phyloP scores from a whole-genome alignment of 2,329 filamentous ascomycete genomes.

The Amesomyces nigricolor region DNA sequence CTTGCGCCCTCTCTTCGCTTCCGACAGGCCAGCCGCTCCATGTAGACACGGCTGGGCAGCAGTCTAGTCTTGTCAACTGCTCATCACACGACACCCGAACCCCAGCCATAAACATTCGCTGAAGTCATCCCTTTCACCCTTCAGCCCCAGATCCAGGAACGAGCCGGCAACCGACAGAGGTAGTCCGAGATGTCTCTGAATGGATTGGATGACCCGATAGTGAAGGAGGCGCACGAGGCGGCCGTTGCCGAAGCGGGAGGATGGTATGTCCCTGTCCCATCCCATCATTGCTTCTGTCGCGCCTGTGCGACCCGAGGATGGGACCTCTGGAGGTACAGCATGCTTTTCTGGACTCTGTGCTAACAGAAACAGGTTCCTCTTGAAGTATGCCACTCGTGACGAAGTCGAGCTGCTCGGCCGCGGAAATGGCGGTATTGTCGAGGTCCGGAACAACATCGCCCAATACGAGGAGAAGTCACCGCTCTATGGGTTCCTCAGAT shows the following conservation, averaged over 20 bases:
- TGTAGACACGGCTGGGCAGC: constrained; percentile 16
- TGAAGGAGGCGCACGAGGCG: constrained; percentile 79
- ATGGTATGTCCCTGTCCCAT: constrained; percentile 62
- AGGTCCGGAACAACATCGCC: constrained; percentile 72
- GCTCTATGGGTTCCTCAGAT: constrained; percentile 85
- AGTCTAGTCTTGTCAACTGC: constrained; percentile 13
- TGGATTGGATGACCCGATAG: constrained; percentile 75
- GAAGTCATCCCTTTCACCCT: constrained; percentile 14
- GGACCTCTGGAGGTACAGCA: not conserved
- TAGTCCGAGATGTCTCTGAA: constrained; percentile 76
- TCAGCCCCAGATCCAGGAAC: constrained; percentile 16
- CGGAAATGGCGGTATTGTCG: constrained; percentile 76
- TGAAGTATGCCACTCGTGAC: constrained; percentile 87
- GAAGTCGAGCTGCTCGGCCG: constrained; percentile 72
- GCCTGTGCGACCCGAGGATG: not conserved
- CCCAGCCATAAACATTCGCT: constrained; percentile 10
- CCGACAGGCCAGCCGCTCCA: constrained; percentile 18
- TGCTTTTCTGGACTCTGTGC: not conserved
- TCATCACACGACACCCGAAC: constrained; percentile 6
- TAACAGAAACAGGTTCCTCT: constrained; percentile 67
- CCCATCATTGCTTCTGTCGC: constrained; percentile 7
- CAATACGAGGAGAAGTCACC: constrained; percentile 80
- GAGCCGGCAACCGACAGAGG: constrained; percentile 9
- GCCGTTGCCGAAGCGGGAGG: constrained; percentile 79
- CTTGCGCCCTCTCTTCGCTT: constrained; percentile 8